Evolutionary conservation across 805 yeast species (phyloP).

Genomic region (Candida coleopterorum): DNA sequence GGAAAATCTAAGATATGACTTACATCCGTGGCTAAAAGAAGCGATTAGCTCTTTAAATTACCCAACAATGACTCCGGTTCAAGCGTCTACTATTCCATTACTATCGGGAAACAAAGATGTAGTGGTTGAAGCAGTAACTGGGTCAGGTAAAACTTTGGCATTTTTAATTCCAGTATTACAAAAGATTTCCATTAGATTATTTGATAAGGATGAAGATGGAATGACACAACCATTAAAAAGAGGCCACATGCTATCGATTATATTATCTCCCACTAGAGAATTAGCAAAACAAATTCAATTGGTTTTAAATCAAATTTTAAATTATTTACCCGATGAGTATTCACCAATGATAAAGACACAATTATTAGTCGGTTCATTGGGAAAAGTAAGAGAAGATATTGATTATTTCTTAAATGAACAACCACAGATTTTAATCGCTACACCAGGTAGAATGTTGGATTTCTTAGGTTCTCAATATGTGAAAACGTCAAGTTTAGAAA

Average conservation of each 20-base stretch:
- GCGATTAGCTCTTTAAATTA: constrained; percentile 76
- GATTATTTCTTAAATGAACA: constrained; percentile 45
- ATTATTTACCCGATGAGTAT: constrained; percentile 48
- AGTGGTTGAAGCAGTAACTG: constrained; percentile 95
- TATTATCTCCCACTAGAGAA: constrained; percentile 73
- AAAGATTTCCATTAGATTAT: constrained; percentile 41
- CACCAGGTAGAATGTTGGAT: constrained; percentile 87
- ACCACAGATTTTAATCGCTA: constrained; percentile 81
- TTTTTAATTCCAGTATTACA: constrained; percentile 81
- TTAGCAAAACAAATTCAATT: constrained; percentile 64
- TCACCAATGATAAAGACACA: constrained; percentile 47
- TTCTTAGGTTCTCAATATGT: constrained; percentile 58
- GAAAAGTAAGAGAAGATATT: constrained; percentile 66
- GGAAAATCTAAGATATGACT: constrained; percentile 47
- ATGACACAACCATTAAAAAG: constrained; percentile 35
- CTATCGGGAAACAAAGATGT: constrained; percentile 85
- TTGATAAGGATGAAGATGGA: constrained; percentile 14
- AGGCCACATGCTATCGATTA: constrained; percentile 68
- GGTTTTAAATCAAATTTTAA: constrained; percentile 59
- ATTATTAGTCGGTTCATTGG: constrained; percentile 58
- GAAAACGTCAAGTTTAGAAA: constrained; percentile 59
- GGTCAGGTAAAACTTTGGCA: constrained; percentile 96
- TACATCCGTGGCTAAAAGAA: constrained; percentile 67
- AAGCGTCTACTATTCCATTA: constrained; percentile 89
- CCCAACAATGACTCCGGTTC: constrained; percentile 90